Percentiles rank a stretch among this genome's conserved stretches.
Evolutionary conservation across 257 asterid species (phyloP).

Genomic region (Ajuga chamaepitys): DNA sequence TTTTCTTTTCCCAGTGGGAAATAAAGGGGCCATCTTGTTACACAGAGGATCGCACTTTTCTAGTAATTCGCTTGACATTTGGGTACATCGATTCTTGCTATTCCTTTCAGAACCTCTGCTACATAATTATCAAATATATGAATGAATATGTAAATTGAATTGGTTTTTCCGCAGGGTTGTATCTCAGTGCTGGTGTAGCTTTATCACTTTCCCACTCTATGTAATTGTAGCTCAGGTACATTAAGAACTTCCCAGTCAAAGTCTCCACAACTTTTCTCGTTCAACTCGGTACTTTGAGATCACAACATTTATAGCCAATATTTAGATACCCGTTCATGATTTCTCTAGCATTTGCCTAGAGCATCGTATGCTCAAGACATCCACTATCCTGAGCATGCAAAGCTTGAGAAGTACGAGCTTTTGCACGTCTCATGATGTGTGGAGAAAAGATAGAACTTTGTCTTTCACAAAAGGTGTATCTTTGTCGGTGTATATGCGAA

Average conservation of each 20-base stretch:
- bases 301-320: no score
- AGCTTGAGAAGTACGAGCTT: no score
- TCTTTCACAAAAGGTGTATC: no score
- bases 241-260: background rate
- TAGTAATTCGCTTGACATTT: conserved; percentile 60
- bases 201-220: conserved; percentile 92
- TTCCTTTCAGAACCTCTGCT: background rate
- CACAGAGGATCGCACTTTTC: conserved; percentile 37
- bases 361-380: no score
- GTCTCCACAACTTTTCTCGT: background rate
- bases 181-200: conserved; percentile 97
- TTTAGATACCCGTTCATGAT: no score
- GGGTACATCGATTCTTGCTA: conserved; percentile 40
- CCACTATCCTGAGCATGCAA: no score
- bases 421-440: no score
- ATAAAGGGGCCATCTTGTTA: conserved; percentile 52
- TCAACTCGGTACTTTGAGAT: no score
- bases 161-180: conserved; percentile 43
- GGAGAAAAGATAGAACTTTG: no score
- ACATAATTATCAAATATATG: background rate
- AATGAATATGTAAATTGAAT: background rate
- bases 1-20: conserved; percentile 61
- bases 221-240: conserved; percentile 81
- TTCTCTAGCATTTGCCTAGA: no score
- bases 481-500: no score